Base-by-base conservation (phyloP, 2,329 filamentous ascomycete genomes). In the Fusarium equiseti region DNA sequence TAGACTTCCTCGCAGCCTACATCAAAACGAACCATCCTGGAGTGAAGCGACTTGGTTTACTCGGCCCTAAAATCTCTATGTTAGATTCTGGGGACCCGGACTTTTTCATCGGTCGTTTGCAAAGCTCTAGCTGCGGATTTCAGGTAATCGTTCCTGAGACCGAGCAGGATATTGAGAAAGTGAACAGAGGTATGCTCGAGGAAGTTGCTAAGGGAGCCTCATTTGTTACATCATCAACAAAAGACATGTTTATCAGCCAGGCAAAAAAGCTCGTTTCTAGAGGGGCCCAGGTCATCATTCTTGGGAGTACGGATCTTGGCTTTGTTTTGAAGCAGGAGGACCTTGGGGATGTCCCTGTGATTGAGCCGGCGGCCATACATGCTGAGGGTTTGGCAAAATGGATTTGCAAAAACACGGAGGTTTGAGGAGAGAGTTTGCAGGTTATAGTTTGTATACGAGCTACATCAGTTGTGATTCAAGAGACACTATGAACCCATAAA, bases 171-270 rank as follows among this genome's bases (percentile, higher is more conserved):
- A 24, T 60, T 5, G 58, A 60, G 8, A 53, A 58, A 10, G 52
- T 60, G 0, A 60, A 58, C 1, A 32, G 5, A 12, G 58, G 52
- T 13, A 60, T 60, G 53, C 26, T 60, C 2, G 32, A 60, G 4
- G 58, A 60, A n/a, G 58, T 60, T 15, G 58, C 52, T 2, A 60
- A 59, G 5, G 58, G 53, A 2, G 15, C 31, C 11, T 27, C 26
- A 1, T 48, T 15, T 5, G 52, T 60, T 15, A 48, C 15, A 6
- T 22, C 31, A 9, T 18, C 26, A 11, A 59, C 58, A 2, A 58
- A 15, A 16, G 22, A 10, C 6, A 60, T 60, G 52, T 60, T 60
- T 5, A 18, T 32, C 9, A 0, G 16, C 2, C 32, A 59, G 6
- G 58, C 53, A 2, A 42, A 42, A 2, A 35, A 8, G 3, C 42